Percentiles rank a stretch among this genome's conserved stretches.
Evolutionary conservation across 1,284 basidiomycete species (phyloP).

Genomic region (Stygiomarasmius scandens): DNA sequence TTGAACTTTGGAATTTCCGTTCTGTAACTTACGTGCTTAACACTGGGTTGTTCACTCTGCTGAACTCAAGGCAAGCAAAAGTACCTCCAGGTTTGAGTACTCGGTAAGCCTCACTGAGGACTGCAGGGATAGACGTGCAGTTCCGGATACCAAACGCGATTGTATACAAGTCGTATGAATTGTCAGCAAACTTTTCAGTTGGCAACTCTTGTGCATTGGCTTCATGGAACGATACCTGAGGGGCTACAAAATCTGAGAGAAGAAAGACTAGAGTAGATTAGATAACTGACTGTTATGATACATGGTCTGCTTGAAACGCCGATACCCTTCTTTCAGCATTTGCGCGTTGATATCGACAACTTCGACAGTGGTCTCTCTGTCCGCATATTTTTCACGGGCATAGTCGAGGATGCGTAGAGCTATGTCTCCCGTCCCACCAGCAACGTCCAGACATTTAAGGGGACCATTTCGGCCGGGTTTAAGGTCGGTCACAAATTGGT

Average conservation of each 20-base stretch:
- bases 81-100: slow-evolving; percentile 96
- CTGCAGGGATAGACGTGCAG: slow-evolving; percentile 91
- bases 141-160: slow-evolving; percentile 99
- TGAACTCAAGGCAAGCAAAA: slow-evolving; percentile 97
- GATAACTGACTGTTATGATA: slow-evolving; percentile 86
- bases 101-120: slow-evolving; percentile 88
- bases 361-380: slow-evolving; percentile 87
- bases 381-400: slow-evolving; percentile 86
- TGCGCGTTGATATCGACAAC: slow-evolving; percentile 95
- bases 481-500: slow-evolving; percentile 82
- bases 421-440: slow-evolving; percentile 98
- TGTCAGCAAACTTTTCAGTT: slow-evolving; percentile 66
- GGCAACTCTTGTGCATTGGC: slow-evolving; percentile 91
- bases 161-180: slow-evolving; percentile 95
- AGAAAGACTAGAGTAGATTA: not conserved
- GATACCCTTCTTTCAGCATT: slow-evolving; percentile 94
- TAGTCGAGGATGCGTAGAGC: slow-evolving; percentile 93
- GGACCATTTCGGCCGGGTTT: slow-evolving; percentile 78
- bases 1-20: no score
- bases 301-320: slow-evolving; percentile 92
- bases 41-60: slow-evolving; percentile 89
- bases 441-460: slow-evolving; percentile 89
- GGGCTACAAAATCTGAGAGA: slow-evolving; percentile 57
- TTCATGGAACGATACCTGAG: slow-evolving; percentile 92
- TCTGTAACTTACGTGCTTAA: slow-evolving; percentile 72